Percentiles rank a stretch among this genome's conserved stretches.
Evolutionary conservation across 2,329 filamentous ascomycete species (phyloP).

Genomic region (Cladorrhinum sp.): DNA sequence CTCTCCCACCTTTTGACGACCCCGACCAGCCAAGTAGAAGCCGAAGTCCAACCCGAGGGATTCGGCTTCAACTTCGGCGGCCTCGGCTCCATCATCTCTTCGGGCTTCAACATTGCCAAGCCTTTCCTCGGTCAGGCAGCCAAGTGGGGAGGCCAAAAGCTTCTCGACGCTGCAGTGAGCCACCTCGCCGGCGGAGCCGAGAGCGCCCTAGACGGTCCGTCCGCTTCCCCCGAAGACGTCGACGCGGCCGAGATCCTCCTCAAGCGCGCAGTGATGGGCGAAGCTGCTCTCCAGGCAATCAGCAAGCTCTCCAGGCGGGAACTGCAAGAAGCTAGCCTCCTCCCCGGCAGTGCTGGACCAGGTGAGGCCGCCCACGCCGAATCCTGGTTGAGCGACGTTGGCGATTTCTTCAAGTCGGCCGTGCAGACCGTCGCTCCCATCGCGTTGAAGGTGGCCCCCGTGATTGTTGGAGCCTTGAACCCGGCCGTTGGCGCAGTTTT

Average conservation of each 20-base stretch:
- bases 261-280: slow-evolving; percentile 16
- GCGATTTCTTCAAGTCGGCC: background rate
- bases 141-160: background rate
- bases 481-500: background rate
- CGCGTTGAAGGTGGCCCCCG: background rate
- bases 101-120: slow-evolving; percentile 7
- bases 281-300: slow-evolving; percentile 13
- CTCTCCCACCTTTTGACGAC: background rate
- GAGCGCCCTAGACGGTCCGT: background rate
- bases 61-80: slow-evolving; percentile 5
- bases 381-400: background rate
- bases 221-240: background rate
- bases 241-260: slow-evolving; percentile 11
- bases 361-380: background rate
- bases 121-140: slow-evolving; percentile 3
- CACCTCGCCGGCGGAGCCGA: background rate
- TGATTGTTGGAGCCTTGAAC: slow-evolving; percentile 7
- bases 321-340: background rate
- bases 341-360: background rate
- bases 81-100: slow-evolving; percentile 8
- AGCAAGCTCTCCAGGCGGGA: slow-evolving; percentile 8
- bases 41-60: background rate
- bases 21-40: background rate
- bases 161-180: background rate
- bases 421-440: slow-evolving; percentile 7